Evolutionary conservation across 148 eudicot genomes (phyloP).

Genomic region (Persicaria maculosa): DNA sequence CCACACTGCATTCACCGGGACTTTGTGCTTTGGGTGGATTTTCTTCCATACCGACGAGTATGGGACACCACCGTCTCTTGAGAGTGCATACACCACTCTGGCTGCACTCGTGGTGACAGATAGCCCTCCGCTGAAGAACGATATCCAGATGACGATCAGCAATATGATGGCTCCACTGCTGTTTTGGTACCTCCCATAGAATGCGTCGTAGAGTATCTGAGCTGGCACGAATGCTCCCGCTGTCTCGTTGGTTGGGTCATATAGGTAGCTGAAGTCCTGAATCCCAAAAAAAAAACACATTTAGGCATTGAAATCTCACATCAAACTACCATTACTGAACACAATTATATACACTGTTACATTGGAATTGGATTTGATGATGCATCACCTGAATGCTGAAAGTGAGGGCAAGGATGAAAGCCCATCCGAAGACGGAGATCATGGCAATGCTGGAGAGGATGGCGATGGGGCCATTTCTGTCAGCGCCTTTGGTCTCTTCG

Average conservation of each 20-base stretch:
- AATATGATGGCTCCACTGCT: constrained; percentile 44
- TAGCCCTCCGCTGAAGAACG: constrained; percentile 60
- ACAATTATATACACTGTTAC: too few species aligned
- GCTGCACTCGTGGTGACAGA: constrained; percentile 43
- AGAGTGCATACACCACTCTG: constrained; percentile 14
- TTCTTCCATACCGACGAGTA: constrained; percentile 44
- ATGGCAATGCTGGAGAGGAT: constrained; percentile 48
- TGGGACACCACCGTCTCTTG: constrained; percentile 55
- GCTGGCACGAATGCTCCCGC: constrained; percentile 65
- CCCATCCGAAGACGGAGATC: constrained; percentile 52
- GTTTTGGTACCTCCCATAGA: constrained; percentile 50
- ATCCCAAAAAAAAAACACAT: too few species aligned
- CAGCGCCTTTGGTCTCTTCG: too few species aligned
- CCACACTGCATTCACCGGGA: constrained; percentile 69
- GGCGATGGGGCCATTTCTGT: constrained; percentile 25
- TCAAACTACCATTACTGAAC: too few species aligned
- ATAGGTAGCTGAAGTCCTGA: constrained; percentile 48
- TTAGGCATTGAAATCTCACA: too few species aligned
- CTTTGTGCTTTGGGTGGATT: constrained; percentile 56
- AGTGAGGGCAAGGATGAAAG: constrained; percentile 53
- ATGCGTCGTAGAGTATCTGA: constrained; percentile 63
- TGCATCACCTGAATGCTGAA: constrained; percentile 35
- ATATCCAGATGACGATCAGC: constrained; percentile 51
- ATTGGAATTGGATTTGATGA: too few species aligned
- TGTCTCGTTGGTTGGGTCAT: constrained; percentile 49